Evolutionary conservation across 139 green algal genomes (phyloP).

Genomic region (Chlamydomonas sp.): DNA sequence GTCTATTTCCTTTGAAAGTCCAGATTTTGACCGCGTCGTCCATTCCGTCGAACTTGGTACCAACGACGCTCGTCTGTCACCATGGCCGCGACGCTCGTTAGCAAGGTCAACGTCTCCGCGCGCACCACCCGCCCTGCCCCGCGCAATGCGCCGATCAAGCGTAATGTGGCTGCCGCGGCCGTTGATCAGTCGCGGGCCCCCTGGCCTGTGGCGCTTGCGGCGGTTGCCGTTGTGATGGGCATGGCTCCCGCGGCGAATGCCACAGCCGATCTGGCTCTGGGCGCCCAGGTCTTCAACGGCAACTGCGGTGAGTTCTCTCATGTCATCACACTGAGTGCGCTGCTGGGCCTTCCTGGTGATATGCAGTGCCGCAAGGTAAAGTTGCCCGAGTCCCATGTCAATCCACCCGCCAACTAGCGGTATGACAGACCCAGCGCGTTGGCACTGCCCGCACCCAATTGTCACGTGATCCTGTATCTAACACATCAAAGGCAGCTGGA

Average conservation of each 20-base stretch:
- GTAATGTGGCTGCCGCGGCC: too few species aligned
- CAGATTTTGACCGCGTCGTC: too few species aligned
- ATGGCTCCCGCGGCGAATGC: not conserved
- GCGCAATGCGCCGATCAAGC: too few species aligned
- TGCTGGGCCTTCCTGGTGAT: not conserved
- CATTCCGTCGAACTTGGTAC: too few species aligned
- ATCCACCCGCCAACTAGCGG: not conserved
- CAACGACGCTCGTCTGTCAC: too few species aligned
- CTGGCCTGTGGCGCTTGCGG: too few species aligned
- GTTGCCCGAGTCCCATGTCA: not conserved
- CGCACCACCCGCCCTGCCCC: too few species aligned
- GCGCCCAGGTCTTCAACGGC: slow-evolving; percentile 63
- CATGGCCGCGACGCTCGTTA: too few species aligned
- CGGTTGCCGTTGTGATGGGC: too few species aligned
- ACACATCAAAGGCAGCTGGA: not conserved
- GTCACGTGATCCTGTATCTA: not conserved
- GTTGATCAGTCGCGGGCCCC: too few species aligned
- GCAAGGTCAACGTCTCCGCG: too few species aligned
- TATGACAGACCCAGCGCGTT: not conserved
- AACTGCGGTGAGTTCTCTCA: slow-evolving; percentile 62
- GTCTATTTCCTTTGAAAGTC: too few species aligned
- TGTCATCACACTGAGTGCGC: not conserved
- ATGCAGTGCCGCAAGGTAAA: not conserved
- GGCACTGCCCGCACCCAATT: not conserved
- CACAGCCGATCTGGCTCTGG: slow-evolving; percentile 42